Evolutionary conservation across 495 filamentous ascomycete genomes (phyloP).

Genomic region (Neurospora sp.): DNA sequence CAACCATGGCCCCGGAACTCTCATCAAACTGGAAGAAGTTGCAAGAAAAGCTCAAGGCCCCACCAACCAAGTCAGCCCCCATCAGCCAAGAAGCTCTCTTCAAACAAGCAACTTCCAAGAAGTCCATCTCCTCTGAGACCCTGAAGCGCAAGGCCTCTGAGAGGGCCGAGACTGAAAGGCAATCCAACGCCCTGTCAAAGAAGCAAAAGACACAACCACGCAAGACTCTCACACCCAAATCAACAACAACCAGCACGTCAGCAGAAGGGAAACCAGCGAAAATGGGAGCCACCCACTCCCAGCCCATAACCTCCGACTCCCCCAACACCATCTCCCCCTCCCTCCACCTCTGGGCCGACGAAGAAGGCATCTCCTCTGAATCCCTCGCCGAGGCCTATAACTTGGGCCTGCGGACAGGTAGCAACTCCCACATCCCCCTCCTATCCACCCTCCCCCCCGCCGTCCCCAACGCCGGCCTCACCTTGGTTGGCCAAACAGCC

Average conservation of each 20-base stretch:
- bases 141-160: not conserved
- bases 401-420: conserved; percentile 13
- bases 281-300: conserved; percentile 28
- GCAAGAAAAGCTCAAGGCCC: conserved; percentile 51
- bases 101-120: conserved; percentile 14
- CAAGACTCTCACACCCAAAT: not conserved
- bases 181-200: not conserved
- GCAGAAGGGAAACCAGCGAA: no score
- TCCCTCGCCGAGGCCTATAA: conserved; percentile 53
- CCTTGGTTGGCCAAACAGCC: no score
- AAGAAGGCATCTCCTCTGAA: conserved; percentile 51
- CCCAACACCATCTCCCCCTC: conserved; percentile 24
- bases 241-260: no score
- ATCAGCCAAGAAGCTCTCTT: conserved; percentile 8
- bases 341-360: conserved; percentile 33
- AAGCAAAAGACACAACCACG: not conserved
- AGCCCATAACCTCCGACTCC: conserved; percentile 4
- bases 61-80: conserved; percentile 26
- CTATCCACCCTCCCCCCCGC: conserved; percentile 5
- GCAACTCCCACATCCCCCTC: not conserved
- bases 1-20: conserved; percentile 30
- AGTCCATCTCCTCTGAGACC: conserved; percentile 22
- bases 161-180: not conserved
- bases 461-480: conserved; percentile 42
- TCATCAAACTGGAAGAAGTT: conserved; percentile 69